Percentiles rank a stretch among this genome's conserved stretches.
Evolutionary conservation across 768 basidiomycete species (phyloP).

Genomic region (Serendipita vermifera): DNA sequence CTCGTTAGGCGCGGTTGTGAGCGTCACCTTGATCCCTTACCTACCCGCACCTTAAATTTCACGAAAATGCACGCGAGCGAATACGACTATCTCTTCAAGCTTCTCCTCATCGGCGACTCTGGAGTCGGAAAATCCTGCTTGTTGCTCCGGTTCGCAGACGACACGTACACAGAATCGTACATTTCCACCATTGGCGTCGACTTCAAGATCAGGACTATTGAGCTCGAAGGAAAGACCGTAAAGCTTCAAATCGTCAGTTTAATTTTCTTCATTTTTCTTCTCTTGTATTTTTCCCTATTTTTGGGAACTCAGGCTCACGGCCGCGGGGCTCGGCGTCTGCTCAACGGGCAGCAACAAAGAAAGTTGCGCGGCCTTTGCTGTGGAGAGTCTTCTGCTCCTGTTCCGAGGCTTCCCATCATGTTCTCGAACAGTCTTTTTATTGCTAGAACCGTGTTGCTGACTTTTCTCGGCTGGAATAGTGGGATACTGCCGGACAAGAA

Average conservation of each 20-base stretch:
- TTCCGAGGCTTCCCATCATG: too few relatives aligned
- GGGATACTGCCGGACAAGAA: constrained; percentile 99
- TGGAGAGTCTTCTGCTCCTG: too few relatives aligned
- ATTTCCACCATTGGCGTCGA: constrained; percentile 97
- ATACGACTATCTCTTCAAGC: constrained; percentile 94
- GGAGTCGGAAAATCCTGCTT: constrained; percentile 63
- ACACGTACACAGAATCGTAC: constrained; percentile 95
- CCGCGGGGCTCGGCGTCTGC: neutral
- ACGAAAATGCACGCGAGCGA: constrained; percentile 71
- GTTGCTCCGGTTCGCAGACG: constrained; percentile 86
- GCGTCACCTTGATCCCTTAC: neutral
- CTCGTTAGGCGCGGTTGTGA: neutral
- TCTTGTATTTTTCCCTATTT: neutral
- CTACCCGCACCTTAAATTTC: neutral
- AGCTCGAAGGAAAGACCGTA: constrained; percentile 95
- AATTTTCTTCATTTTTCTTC: neutral
- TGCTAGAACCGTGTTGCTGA: constrained; percentile 22
- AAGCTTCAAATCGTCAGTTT: constrained; percentile 90
- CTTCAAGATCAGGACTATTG: constrained; percentile 98
- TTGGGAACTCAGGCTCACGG: neutral
- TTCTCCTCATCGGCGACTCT: constrained; percentile 59
- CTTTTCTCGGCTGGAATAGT: constrained; percentile 36
- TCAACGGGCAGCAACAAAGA: too few relatives aligned
- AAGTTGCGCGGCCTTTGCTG: too few relatives aligned
- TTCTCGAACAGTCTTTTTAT: too few relatives aligned